phyloP scores from a whole-genome alignment of 2,329 filamentous ascomycete species.

The Monilinia fructigena region DNA sequence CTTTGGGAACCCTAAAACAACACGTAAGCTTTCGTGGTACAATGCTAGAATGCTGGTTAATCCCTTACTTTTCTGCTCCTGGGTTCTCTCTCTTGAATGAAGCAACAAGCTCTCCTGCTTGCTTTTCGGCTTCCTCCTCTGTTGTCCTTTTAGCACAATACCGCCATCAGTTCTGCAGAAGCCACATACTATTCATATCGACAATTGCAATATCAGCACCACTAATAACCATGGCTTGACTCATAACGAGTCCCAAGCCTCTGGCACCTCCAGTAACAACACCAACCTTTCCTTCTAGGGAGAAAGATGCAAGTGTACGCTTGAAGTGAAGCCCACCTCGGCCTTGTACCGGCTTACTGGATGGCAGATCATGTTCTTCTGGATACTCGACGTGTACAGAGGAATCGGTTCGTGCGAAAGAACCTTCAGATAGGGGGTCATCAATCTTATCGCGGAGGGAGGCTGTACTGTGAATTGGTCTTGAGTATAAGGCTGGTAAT shows the following conservation, averaged over 20 bases:
- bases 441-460: conserved; percentile 33
- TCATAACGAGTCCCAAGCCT: conserved; percentile 88
- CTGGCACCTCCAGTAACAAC: conserved; percentile 89
- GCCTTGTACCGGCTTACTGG: conserved; percentile 68
- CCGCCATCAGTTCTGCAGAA: not conserved
- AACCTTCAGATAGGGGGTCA: conserved; percentile 34
- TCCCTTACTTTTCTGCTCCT: conserved; percentile 62
- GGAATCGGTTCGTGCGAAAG: conserved; percentile 75
- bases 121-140: conserved; percentile 81
- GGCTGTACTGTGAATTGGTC: conserved; percentile 32
- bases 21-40: conserved; percentile 10
- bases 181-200: conserved; percentile 78
- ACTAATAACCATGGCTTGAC: conserved; percentile 83
- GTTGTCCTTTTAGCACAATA: conserved; percentile 29
- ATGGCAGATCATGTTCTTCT: conserved; percentile 68
- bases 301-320: conserved; percentile 82
- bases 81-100: conserved; percentile 80
- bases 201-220: conserved; percentile 89
- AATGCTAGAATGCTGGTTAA: not conserved
- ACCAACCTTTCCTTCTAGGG: conserved; percentile 77
- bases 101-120: conserved; percentile 71
- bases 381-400: conserved; percentile 78
- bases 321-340: conserved; percentile 79
- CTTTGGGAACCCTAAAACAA: conserved; percentile 64
- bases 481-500: conserved; percentile 25